Evolutionary conservation across 495 filamentous ascomycete genomes (phyloP), one percentile per base, ranked within the genome.

Genomic region (Clavariopsis aquatica): DNA sequence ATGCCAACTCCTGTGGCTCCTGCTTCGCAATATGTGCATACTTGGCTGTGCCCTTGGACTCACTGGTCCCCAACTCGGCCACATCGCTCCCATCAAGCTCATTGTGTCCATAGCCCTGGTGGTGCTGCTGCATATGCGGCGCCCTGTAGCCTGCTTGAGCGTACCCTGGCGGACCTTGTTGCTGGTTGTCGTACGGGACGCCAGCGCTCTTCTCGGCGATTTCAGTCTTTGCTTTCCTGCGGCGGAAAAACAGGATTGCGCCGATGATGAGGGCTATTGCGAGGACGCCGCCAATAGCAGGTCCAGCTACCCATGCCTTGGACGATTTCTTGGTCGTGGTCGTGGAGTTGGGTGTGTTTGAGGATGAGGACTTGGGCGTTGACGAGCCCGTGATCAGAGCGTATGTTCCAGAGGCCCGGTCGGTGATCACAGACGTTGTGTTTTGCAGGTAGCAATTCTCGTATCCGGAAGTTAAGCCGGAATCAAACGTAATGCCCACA

Each of bases 381-480:
- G 31, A n/a, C 10, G 64, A 54, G 27, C 55, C 65, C 6, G 66
- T 22, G 23, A 68, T 31, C 17, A 59, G 22, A 15, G 65, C 65
- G 47, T 63, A 68, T 8, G 55, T 64, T 10, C 52, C 46, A 3
- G 46, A 53, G 0, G 65, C 19, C 38, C 47, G 22, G n/a, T 59
- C 38, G 19, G 1, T 52, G 20, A 63, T 53, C 0, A 63, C 46
- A 17, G 31, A 49, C 1, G 60, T 68, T 9, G 65, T 63, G 26
- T 64, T 68, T 20, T 65, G 60, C 13, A 69, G 49, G 24, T 69
- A 69, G 41, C 66, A 69, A 56, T 69, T 69, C 53, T 53, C n/a
- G 36, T 57, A 69, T n/a, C 66, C 66, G 24, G 24, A 36, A 5
- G 23, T 10, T n/a, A 69, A 22, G 7, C 29, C 52, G 41, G 54